Evolutionary conservation across 75 land plant species (phyloP), one percentile per base, ranked within the genome.

Genomic region (Larix kaempferi): DNA sequence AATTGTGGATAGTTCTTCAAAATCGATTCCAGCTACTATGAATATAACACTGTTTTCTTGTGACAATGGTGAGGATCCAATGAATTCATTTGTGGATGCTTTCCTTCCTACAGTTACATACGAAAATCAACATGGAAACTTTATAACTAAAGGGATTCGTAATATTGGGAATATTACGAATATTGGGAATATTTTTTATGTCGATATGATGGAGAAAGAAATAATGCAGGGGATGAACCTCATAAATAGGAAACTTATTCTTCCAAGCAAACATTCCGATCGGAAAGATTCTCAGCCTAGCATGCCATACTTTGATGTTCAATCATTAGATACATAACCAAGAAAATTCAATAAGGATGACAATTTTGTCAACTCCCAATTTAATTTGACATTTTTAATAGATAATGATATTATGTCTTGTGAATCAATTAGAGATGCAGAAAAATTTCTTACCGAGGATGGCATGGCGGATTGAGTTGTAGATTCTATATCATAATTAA

Each of bases 171-270:
- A 44, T 0, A 10, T 1, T 44, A 10, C 10, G 8, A 44, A 44
- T 0, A 44, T 44, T 44, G 52, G 7, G 1, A 44, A 44, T 44
- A 44, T 44, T 44, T 44, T 10, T 44, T 1, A 44, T 7, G 52
- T 1, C 8, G 8, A 44, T 44, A 56, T 39, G 73, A n/a, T 80
- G 86, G 79, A 44, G 52, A 44, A 44, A 44, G 52, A 6, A 44
- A 44, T 44, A 10, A 44, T 44, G 52, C 8, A 6, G 52, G 52
- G 11, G 52, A 7, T 44, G 52, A 44, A 7, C 52, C 10, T 44
- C 52, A 44, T 44, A 44, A 44, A 44, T 10, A 44, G 1, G 52
- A 10, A 4, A 6, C 13, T n/a, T n/a, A n/a, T 39, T 41, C 21
- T 16, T 29, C 37, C 35, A 37, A 5, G 35, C 0, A 65, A 33